Percentiles rank a stretch among this genome's conserved stretches.
Evolutionary conservation across 305 asterid genomes (phyloP).

Genomic region (Fraxinus ornus): DNA sequence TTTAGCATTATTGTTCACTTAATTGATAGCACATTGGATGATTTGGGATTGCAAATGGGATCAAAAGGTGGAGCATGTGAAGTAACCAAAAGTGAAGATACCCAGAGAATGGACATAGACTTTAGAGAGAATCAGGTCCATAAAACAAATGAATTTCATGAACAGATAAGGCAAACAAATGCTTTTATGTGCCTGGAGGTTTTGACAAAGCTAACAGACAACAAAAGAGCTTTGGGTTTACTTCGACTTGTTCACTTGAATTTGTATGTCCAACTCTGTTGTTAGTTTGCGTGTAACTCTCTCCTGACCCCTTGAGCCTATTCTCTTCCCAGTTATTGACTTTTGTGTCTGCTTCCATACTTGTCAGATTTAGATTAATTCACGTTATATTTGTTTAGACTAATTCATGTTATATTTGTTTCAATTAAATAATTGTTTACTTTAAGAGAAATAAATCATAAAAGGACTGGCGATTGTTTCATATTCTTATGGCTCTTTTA

Average conservation of each 20-base stretch:
- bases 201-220: constrained; percentile 5
- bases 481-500: neutral
- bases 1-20: neutral
- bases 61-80: neutral
- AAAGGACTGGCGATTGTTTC: neutral
- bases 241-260: constrained; percentile 5
- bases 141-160: constrained; percentile 4
- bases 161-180: neutral
- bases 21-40: neutral
- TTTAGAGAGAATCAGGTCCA: neutral
- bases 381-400: neutral
- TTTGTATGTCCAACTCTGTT: neutral
- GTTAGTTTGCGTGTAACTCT: neutral
- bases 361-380: neutral
- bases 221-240: neutral
- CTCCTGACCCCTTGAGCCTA: neutral
- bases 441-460: neutral
- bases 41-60: constrained; percentile 10
- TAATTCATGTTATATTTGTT: neutral
- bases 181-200: neutral
- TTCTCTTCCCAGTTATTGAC: neutral
- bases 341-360: neutral
- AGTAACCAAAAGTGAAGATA: constrained; percentile 1
- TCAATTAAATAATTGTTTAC: neutral
- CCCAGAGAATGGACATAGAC: neutral